Percentiles rank a stretch among this genome's conserved stretches.
Conservation (phyloP, 1,284 basidiomycete species). For the Takashimella koratensis region DNA sequence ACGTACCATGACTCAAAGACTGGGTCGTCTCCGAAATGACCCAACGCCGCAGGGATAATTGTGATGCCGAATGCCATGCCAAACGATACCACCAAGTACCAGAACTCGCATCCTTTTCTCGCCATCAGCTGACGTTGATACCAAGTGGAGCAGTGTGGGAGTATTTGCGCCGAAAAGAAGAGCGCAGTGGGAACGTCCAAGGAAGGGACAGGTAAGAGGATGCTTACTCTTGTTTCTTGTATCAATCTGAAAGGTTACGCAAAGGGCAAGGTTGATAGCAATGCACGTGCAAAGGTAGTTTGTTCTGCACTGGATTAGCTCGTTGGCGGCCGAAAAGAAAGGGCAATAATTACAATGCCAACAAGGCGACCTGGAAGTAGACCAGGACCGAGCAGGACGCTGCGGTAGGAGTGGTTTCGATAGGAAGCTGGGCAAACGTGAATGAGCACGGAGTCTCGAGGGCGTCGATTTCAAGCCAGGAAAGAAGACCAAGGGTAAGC, state of each 20-base stretch:
- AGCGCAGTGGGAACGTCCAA: too few relatives aligned
- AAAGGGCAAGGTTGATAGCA: constrained; percentile 14
- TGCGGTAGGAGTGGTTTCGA: not conserved
- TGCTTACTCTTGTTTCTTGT: constrained; percentile 1
- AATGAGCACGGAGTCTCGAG: not conserved
- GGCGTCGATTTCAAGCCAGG: not conserved
- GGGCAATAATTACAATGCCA: constrained; percentile 3
- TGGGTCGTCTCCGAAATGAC: constrained; percentile 23
- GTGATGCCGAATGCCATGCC: constrained; percentile 18
- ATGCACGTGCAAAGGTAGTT: constrained; percentile 13
- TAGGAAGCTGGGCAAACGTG: not conserved
- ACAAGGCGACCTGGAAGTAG: constrained; percentile 6
- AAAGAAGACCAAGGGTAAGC: too few relatives aligned
- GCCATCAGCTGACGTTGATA: not conserved
- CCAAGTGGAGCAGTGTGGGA: too few relatives aligned
- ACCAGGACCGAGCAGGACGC: constrained; percentile 1
- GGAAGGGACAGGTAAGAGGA: too few relatives aligned
- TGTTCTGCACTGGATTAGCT: constrained; percentile 3
- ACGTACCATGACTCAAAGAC: constrained; percentile 13
- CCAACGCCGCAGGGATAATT: constrained; percentile 19
- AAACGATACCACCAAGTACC: constrained; percentile 20
- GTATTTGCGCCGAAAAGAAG: constrained; percentile 1
- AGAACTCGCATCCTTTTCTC: constrained; percentile 1
- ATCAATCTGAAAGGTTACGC: constrained; percentile 4
- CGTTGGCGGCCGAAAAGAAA: not conserved